Conservation (phyloP, 495 filamentous ascomycete species). For the Neurospora sp. region DNA sequence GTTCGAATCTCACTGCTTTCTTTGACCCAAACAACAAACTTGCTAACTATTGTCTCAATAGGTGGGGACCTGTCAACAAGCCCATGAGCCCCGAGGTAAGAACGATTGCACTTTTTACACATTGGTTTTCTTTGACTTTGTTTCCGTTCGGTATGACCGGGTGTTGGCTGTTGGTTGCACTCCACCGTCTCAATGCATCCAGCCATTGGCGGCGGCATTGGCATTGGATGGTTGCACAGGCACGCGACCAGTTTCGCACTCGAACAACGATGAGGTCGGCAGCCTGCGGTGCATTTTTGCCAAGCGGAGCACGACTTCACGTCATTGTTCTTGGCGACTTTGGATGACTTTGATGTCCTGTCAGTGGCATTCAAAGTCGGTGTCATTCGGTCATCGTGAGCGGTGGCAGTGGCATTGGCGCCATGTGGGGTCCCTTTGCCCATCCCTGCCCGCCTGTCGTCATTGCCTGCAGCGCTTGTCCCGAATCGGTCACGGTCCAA, state of each 20-base stretch:
- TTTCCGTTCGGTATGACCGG: conserved; percentile 1
- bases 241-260: neutral
- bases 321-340: conserved; percentile 15
- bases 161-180: neutral
- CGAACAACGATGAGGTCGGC: neutral
- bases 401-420: neutral
- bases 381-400: conserved; percentile 1
- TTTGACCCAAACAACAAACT: neutral
- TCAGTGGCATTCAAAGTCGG: conserved; percentile 12
- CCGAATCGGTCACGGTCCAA: conserved; percentile 9
- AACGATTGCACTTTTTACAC: neutral
- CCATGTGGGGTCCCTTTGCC: neutral
- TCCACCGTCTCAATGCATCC: neutral
- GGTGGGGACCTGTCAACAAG: conserved; percentile 85
- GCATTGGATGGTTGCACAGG: neutral
- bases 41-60: conserved; percentile 10
- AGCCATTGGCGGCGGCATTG: neutral
- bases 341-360: conserved; percentile 3
- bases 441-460: conserved; percentile 18
- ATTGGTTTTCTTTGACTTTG: conserved; percentile 1
- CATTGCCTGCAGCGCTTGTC: conserved; percentile 11
- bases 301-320: neutral
- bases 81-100: conserved; percentile 96
- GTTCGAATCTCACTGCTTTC: conserved; percentile 28
- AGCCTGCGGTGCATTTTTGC: neutral